These are phyloP conservation scores for Kodamaea sp. DNA, from an alignment of 1,139 yeast genomes.

Conservation along the genomic window DNA sequence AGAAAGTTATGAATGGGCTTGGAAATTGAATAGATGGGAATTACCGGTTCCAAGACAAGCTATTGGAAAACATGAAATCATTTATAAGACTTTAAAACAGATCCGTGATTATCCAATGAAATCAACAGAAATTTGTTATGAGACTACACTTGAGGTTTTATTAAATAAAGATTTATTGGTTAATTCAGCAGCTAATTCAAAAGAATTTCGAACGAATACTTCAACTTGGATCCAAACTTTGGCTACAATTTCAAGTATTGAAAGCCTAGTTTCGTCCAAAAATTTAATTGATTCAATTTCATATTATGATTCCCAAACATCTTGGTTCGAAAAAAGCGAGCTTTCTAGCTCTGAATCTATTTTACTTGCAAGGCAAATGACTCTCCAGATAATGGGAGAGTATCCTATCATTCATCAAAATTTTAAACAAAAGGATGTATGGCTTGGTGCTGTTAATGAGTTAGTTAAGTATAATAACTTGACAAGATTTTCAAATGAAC, in stretches of 20 bases:
- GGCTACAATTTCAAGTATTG: conserved; percentile 29
- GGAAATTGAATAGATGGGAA: conserved; percentile 76
- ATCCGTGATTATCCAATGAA: conserved; percentile 30
- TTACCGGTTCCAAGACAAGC: conserved; percentile 42
- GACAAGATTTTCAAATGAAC: conserved; percentile 31
- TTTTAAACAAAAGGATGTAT: conserved; percentile 11
- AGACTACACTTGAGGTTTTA: conserved; percentile 19
- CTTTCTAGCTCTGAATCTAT: conserved; percentile 38
- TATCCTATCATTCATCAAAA: conserved; percentile 1
- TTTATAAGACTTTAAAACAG: conserved; percentile 47
- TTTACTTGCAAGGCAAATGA: conserved; percentile 36
- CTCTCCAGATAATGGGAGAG: conserved; percentile 26
- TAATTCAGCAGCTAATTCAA: conserved; percentile 11
- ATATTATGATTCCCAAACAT: conserved; percentile 14
- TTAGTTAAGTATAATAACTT: conserved; percentile 38
- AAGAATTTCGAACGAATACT: conserved; percentile 14
- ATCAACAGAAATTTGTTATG: conserved; percentile 14
- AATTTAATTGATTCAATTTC: conserved; percentile 6
- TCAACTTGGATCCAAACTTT: conserved; percentile 35
- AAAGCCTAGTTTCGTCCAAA: conserved; percentile 13
- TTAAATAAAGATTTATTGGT: conserved; percentile 11
- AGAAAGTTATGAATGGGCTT: conserved; percentile 46
- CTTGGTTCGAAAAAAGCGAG: conserved; percentile 41
- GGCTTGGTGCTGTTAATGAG: conserved; percentile 36
- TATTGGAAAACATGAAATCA: conserved; percentile 34